Evolutionary conservation across 2,329 filamentous ascomycete genomes (phyloP).

Genomic region (Didymella pomorum): DNA sequence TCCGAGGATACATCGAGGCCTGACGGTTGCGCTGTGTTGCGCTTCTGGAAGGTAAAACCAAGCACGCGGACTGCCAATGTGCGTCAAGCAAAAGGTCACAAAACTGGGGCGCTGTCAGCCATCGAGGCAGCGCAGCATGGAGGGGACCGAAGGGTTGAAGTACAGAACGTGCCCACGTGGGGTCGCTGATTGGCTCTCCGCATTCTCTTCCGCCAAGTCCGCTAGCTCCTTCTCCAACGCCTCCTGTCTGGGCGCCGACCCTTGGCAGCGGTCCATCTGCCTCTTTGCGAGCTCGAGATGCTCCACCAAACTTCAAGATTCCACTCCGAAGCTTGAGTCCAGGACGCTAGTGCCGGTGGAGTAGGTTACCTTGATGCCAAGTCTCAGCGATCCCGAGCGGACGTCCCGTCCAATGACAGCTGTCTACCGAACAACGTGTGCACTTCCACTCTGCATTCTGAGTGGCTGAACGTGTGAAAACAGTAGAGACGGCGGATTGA

Average conservation of each 20-base stretch:
- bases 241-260: constrained; percentile 18
- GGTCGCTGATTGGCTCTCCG: constrained; percentile 19
- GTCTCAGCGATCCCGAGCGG: constrained; percentile 16
- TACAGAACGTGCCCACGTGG: constrained; percentile 17
- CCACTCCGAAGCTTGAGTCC: constrained; percentile 23
- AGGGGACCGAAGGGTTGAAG: constrained; percentile 11
- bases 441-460: constrained; percentile 19
- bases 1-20: constrained; percentile 9
- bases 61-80: constrained; percentile 16
- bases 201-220: constrained; percentile 12
- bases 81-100: constrained; percentile 13
- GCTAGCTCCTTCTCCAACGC: constrained; percentile 17
- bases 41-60: constrained; percentile 14
- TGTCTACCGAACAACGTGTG: constrained; percentile 26
- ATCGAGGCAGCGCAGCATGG: background rate
- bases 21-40: constrained; percentile 7
- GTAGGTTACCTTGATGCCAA: constrained; percentile 15
- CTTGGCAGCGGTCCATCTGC: constrained; percentile 16
- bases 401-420: constrained; percentile 24
- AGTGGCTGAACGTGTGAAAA: constrained; percentile 22
- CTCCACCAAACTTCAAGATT: constrained; percentile 19
- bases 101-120: constrained; percentile 17
- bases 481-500: constrained; percentile 20
- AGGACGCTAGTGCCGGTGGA: constrained; percentile 17
- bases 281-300: constrained; percentile 14